These are phyloP conservation scores for Setaria italica DNA, from an alignment of 202 grass and related monocot species.

Conservation along the genomic window DNA sequence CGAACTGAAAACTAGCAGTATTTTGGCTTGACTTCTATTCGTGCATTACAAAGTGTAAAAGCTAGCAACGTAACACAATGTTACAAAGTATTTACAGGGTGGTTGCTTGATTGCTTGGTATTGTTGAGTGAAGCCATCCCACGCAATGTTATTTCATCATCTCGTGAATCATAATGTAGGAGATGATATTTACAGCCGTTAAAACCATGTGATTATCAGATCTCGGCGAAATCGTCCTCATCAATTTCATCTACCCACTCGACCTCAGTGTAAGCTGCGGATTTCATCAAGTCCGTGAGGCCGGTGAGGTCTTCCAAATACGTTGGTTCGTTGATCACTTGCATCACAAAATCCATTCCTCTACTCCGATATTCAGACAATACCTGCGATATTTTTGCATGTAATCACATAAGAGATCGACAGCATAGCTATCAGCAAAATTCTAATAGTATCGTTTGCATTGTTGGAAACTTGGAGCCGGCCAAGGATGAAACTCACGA, in stretches of 20 bases:
- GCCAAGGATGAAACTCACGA: not conserved
- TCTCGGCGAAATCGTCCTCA: conserved; percentile 49
- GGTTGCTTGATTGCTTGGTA: not conserved
- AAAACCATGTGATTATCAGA: conserved; percentile 37
- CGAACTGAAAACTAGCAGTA: not conserved
- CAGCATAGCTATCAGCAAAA: not conserved
- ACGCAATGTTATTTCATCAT: not conserved
- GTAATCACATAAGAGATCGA: not conserved
- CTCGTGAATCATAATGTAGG: not conserved
- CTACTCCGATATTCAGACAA: conserved; percentile 77
- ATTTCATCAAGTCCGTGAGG: conserved; percentile 83
- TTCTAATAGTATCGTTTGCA: not conserved
- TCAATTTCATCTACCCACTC: conserved; percentile 71
- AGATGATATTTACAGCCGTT: conserved; percentile 36
- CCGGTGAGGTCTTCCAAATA: conserved; percentile 94
- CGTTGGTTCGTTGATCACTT: conserved; percentile 89
- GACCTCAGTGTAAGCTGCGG: conserved; percentile 51
- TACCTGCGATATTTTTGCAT: conserved; percentile 56
- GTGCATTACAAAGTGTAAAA: not conserved
- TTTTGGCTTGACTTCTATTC: not conserved
- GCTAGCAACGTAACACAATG: not conserved
- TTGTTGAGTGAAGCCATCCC: not conserved
- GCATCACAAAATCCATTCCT: conserved; percentile 86
- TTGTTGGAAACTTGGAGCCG: not conserved
- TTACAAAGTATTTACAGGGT: not conserved